Percentiles rank a stretch among this genome's conserved stretches.
Evolutionary conservation across 208 protist genomes (phyloP).

Genomic region (Leishmania aethiopica): DNA sequence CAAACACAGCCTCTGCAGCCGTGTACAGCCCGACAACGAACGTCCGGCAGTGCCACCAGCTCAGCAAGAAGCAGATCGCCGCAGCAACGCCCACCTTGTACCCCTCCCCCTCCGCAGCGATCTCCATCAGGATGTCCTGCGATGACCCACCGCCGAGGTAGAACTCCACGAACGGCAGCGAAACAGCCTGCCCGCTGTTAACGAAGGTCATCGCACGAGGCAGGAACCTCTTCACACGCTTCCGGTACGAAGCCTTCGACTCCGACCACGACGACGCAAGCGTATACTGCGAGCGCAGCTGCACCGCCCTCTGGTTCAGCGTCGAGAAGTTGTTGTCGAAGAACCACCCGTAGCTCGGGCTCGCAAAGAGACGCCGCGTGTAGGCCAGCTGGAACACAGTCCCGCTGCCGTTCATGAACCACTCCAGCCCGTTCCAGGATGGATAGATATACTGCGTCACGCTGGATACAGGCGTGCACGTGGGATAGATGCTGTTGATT

Average conservation of each 20-base stretch:
- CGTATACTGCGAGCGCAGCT: slow-evolving; percentile 42
- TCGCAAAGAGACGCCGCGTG: slow-evolving; percentile 36
- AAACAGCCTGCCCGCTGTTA: slow-evolving; percentile 1
- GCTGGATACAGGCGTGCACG: slow-evolving; percentile 38
- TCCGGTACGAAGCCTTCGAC: slow-evolving; percentile 5
- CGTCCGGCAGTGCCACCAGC: slow-evolving; percentile 43
- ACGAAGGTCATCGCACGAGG: slow-evolving; percentile 14
- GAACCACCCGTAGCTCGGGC: slow-evolving; percentile 56
- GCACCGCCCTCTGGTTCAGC: slow-evolving; percentile 21
- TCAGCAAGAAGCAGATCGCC: slow-evolving; percentile 37
- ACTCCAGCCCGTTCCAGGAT: slow-evolving; percentile 17
- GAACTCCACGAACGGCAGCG: slow-evolving; percentile 16
- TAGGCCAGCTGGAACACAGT: slow-evolving; percentile 26
- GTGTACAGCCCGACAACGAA: slow-evolving; percentile 46
- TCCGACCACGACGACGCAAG: slow-evolving; percentile 27
- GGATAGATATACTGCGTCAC: slow-evolving; percentile 52
- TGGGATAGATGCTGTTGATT: slow-evolving; percentile 11
- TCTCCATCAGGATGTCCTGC: slow-evolving; percentile 30
- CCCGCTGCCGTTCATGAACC: slow-evolving; percentile 39
- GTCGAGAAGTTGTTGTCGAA: slow-evolving; percentile 51
- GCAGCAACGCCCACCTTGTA: slow-evolving; percentile 49
- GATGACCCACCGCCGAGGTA: slow-evolving; percentile 43
- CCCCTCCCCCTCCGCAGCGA: slow-evolving; percentile 23
- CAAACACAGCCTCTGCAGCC: slow-evolving; percentile 33
- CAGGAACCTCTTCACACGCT: slow-evolving; percentile 24